Conservation (phyloP, 129 eudicot species). For the Chrysanthemum makinoi region DNA sequence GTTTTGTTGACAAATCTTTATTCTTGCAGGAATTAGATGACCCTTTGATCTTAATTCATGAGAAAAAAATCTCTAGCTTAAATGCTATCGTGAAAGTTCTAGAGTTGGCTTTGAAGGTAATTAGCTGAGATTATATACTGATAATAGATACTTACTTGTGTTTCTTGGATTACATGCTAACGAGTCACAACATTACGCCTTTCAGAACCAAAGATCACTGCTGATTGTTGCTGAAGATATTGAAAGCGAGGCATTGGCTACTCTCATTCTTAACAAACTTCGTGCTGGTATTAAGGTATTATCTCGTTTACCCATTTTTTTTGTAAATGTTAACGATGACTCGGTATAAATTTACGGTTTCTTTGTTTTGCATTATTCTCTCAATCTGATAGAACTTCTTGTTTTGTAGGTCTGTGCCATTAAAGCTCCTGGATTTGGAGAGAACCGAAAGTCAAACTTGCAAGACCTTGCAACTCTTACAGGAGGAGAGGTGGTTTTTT, state of each 20-base stretch:
- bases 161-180: neutral
- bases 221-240: conserved; percentile 79
- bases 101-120: conserved; percentile 69
- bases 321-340: too few species aligned
- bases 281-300: conserved; percentile 63
- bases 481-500: too few species aligned
- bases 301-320: too few species aligned
- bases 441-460: too few species aligned
- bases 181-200: neutral
- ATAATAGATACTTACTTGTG: neutral
- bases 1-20: too few species aligned
- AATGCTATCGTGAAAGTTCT: conserved; percentile 53
- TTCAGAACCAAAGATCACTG: conserved; percentile 61
- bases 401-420: too few species aligned
- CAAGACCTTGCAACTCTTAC: too few species aligned
- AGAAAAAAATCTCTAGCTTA: too few species aligned
- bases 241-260: conserved; percentile 71
- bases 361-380: neutral
- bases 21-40: too few species aligned
- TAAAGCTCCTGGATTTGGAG: too few species aligned
- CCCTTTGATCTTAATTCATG: too few species aligned
- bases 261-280: conserved; percentile 69
- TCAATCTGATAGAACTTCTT: neutral
- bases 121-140: neutral
- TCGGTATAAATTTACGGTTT: neutral